Evolutionary conservation across 768 basidiomycete genomes (phyloP).

Genomic region (Russula sp.): DNA sequence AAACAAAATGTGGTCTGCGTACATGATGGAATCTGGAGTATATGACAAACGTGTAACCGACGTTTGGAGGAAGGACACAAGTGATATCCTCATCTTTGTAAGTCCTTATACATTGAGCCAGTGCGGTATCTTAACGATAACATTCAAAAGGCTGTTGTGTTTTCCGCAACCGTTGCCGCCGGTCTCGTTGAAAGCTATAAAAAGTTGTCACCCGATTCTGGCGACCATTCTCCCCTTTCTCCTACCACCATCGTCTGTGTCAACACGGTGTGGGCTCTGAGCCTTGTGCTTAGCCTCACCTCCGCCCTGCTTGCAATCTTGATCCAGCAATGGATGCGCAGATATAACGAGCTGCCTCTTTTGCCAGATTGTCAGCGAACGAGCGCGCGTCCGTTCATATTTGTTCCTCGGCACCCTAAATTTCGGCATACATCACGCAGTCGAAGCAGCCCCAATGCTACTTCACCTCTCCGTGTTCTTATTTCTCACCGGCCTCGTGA

Average conservation of each 20-base stretch:
- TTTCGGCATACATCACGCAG: conserved; percentile 42
- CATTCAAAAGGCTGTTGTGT: conserved; percentile 28
- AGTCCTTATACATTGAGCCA: background rate
- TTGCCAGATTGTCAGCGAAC: conserved; percentile 35
- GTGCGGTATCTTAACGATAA: background rate
- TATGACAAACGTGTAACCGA: conserved; percentile 18
- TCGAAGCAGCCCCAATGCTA: conserved; percentile 45
- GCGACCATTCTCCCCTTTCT: background rate
- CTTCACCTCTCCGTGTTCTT: conserved; percentile 49
- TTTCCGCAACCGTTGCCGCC: conserved; percentile 29
- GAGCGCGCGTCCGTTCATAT: conserved; percentile 40
- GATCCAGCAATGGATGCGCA: conserved; percentile 27
- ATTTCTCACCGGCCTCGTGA: conserved; percentile 49
- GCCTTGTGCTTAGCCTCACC: conserved; percentile 23
- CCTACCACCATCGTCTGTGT: conserved; percentile 10
- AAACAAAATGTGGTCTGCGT: conserved; percentile 26
- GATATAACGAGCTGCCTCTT: conserved; percentile 29
- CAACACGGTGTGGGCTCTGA: conserved; percentile 27
- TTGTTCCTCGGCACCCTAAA: conserved; percentile 42
- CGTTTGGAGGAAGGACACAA: conserved; percentile 26
- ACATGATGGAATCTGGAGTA: conserved; percentile 16
- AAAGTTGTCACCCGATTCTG: conserved; percentile 21
- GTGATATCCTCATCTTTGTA: conserved; percentile 26
- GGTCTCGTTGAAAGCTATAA: conserved; percentile 31
- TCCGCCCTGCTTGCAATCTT: conserved; percentile 23